A percentile compares a stretch with the other conserved stretches of the same genome.
These are phyloP conservation scores for Ganoderma meredithae DNA, from an alignment of 1,284 basidiomycete species.

Conservation along the genomic window DNA sequence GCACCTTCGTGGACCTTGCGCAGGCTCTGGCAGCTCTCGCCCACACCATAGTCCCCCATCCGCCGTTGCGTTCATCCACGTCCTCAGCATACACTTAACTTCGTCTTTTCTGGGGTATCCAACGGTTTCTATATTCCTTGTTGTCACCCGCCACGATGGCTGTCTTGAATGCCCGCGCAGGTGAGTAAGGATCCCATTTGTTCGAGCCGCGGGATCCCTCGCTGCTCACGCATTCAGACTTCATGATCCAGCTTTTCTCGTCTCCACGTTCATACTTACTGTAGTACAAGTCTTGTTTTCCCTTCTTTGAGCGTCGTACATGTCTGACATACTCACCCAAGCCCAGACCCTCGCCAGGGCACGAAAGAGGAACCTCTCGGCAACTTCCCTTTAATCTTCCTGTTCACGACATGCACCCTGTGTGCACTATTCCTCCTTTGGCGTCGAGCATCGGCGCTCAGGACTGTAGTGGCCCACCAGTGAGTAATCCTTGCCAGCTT, in stretches of 20 bases:
- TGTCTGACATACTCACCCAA: conserved; percentile 32
- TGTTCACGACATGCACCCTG: conserved; percentile 67
- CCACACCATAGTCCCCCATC: not conserved
- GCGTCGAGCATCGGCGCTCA: conserved; percentile 64
- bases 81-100: not conserved
- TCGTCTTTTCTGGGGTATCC: not conserved
- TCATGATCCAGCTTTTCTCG: not conserved
- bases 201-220: not conserved
- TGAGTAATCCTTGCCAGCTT: conserved; percentile 41
- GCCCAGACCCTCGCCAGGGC: conserved; percentile 63
- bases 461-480: conserved; percentile 72
- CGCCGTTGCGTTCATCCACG: not conserved
- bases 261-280: not conserved
- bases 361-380: conserved; percentile 73
- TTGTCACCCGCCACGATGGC: not conserved
- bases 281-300: not conserved
- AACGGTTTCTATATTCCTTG: no score
- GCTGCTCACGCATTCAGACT: not conserved
- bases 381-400: conserved; percentile 59
- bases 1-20: not conserved
- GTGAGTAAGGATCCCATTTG: not conserved
- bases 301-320: not conserved
- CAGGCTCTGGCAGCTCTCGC: not conserved
- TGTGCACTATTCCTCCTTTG: conserved; percentile 71
- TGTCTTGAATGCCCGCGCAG: conserved; percentile 1